These are phyloP conservation scores for Colletotrichum sansevieriae DNA, from an alignment of 2,329 filamentous ascomycete species.

Conservation along the genomic window DNA sequence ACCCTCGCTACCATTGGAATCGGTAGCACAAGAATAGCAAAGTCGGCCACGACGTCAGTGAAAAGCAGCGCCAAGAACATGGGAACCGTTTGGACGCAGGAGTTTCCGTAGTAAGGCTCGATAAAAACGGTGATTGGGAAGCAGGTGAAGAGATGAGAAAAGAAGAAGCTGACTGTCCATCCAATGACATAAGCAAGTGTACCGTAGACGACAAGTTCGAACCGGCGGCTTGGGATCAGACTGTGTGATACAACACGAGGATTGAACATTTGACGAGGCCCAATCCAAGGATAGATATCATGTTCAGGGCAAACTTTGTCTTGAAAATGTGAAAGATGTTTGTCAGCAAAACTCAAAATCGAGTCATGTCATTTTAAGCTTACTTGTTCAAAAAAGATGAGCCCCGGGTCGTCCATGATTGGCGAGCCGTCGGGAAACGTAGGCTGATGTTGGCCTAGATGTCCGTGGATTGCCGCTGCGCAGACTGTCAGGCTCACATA, in stretches of 20 bases:
- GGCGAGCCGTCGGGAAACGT: conserved; percentile 32
- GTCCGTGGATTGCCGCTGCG: conserved; percentile 31
- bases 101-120: conserved; percentile 45
- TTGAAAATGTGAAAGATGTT: not conserved
- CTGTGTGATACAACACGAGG: conserved; percentile 50
- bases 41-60: conserved; percentile 45
- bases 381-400: conserved; percentile 38
- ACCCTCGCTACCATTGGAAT: conserved; percentile 46
- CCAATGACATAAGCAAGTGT: conserved; percentile 44
- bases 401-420: conserved; percentile 40
- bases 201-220: conserved; percentile 46
- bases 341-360: not conserved
- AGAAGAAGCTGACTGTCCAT: conserved; percentile 46
- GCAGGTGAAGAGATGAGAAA: conserved; percentile 47
- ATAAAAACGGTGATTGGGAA: conserved; percentile 46
- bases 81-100: conserved; percentile 43
- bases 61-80: conserved; percentile 45
- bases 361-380: not conserved
- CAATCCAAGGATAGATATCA: conserved; percentile 49
- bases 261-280: conserved; percentile 51
- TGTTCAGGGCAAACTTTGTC: conserved; percentile 39
- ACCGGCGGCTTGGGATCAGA: conserved; percentile 48
- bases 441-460: conserved; percentile 38
- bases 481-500: not conserved
- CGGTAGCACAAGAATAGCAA: conserved; percentile 46